Conservation (phyloP, 345 rosid species). For the Brassica incana region DNA sequence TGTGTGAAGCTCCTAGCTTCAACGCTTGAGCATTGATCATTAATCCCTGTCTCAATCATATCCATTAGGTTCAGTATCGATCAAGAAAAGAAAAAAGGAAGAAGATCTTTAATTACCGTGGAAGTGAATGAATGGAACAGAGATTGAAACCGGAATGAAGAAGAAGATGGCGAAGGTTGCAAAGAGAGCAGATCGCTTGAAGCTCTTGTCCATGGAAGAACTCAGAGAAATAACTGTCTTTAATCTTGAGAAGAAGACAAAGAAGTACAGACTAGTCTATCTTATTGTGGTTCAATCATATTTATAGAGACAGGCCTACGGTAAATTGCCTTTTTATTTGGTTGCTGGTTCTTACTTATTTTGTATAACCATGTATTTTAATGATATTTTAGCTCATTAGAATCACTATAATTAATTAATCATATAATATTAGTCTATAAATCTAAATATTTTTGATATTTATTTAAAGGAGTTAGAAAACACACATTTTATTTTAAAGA, state of each 20-base stretch:
- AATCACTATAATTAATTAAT: too few species aligned
- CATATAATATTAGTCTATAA: background rate
- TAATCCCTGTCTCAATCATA: constrained; percentile 51
- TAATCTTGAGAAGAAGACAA: background rate
- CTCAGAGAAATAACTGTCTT: background rate
- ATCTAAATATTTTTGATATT: background rate
- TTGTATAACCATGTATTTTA: background rate
- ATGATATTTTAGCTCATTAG: background rate
- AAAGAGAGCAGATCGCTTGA: constrained; percentile 14
- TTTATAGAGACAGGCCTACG: background rate
- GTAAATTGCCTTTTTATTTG: background rate
- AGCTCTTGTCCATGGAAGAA: constrained; percentile 17
- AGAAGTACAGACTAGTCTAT: background rate
- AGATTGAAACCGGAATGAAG: constrained; percentile 45
- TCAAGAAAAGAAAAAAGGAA: background rate
- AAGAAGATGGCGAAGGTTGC: constrained; percentile 40
- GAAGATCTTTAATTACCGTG: constrained; percentile 51
- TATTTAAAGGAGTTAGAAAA: background rate
- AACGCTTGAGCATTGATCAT: constrained; percentile 62
- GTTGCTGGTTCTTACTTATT: background rate
- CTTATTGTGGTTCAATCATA: background rate
- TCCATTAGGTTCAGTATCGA: background rate
- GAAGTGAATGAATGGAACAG: constrained; percentile 67
- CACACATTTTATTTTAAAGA: background rate
- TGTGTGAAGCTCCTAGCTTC: constrained; percentile 64